Evolutionary conservation across 306 rosid species (phyloP).

Genomic region (Fagus crenata): DNA sequence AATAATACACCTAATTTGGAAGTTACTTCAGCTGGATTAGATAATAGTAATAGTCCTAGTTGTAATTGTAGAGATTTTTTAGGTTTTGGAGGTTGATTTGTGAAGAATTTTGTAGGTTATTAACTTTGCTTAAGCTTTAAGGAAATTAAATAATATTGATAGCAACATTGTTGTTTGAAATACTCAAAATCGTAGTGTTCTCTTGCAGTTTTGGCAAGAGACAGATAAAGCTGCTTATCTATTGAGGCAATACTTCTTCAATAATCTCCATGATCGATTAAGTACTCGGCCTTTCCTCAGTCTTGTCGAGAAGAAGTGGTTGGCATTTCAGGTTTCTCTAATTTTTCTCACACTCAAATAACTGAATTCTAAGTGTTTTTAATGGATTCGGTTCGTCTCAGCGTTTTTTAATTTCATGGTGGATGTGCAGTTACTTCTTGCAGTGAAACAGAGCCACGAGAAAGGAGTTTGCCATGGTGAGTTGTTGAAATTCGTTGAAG

Average conservation of each 20-base stretch:
- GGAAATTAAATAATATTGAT: not conserved
- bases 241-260: conserved; percentile 85
- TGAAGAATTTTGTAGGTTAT: not conserved
- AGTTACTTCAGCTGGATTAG: not conserved
- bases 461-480: conserved; percentile 94
- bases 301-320: conserved; percentile 88
- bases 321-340: conserved; percentile 82
- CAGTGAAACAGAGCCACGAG: conserved; percentile 85
- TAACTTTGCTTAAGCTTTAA: not conserved
- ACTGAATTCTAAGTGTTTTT: conserved; percentile 4
- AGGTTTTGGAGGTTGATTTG: not conserved
- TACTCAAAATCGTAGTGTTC: conserved; percentile 25
- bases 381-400: conserved; percentile 3
- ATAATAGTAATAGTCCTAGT: not conserved
- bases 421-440: conserved; percentile 75
- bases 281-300: conserved; percentile 93
- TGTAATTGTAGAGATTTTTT: not conserved
- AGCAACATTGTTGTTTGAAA: conserved; percentile 19
- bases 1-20: not conserved
- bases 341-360: not conserved
- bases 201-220: conserved; percentile 90
- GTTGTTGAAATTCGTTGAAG: conserved; percentile 27
- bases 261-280: conserved; percentile 85
- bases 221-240: conserved; percentile 97
- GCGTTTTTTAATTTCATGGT: conserved; percentile 20